phyloP scores from a whole-genome alignment of 2,329 filamentous ascomycete genomes.

The Sphaceloma murrayae region DNA sequence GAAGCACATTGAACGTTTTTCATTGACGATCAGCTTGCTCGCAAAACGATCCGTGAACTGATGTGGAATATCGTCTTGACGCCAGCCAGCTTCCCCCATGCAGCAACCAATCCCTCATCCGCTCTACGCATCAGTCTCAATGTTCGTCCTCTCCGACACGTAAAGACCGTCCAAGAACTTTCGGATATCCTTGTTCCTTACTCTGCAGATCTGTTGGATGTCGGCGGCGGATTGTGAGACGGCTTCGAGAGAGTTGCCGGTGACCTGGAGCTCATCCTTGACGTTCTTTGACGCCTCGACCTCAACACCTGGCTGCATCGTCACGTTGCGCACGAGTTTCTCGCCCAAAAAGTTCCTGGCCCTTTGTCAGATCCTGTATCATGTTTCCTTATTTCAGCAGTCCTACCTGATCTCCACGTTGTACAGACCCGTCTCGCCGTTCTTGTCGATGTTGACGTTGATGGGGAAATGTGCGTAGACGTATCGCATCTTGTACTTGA shows the following conservation, averaged over 20 bases:
- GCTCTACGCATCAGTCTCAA: slow-evolving; percentile 53
- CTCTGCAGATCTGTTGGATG: slow-evolving; percentile 98
- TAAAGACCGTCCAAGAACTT: slow-evolving; percentile 99
- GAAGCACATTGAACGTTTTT: slow-evolving; percentile 13
- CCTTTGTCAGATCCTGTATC: slow-evolving; percentile 20
- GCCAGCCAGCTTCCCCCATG: slow-evolving; percentile 9
- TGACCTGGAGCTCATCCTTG: slow-evolving; percentile 95
- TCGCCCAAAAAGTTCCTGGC: slow-evolving; percentile 95
- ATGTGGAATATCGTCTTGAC: slow-evolving; percentile 7
- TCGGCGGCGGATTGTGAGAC: slow-evolving; percentile 98
- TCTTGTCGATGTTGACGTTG: slow-evolving; percentile 99
- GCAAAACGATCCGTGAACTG: slow-evolving; percentile 11
- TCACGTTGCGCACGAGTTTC: slow-evolving; percentile 93
- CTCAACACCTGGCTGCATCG: slow-evolving; percentile 82
- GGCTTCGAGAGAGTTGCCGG: slow-evolving; percentile 90
- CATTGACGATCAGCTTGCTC: slow-evolving; percentile 13
- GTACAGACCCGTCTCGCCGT: slow-evolving; percentile 73
- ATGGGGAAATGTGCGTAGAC: slow-evolving; percentile 99
- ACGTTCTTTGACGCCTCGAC: slow-evolving; percentile 81
- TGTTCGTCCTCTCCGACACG: slow-evolving; percentile 97
- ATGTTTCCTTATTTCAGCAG: slow-evolving; percentile 5
- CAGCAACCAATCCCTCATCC: background rate
- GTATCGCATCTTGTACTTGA: slow-evolving; percentile 99
- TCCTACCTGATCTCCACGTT: slow-evolving; percentile 96
- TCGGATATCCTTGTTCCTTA: slow-evolving; percentile 99